Conservation (phyloP, 2,329 filamentous ascomycete species). For the Diaporthe citri region DNA sequence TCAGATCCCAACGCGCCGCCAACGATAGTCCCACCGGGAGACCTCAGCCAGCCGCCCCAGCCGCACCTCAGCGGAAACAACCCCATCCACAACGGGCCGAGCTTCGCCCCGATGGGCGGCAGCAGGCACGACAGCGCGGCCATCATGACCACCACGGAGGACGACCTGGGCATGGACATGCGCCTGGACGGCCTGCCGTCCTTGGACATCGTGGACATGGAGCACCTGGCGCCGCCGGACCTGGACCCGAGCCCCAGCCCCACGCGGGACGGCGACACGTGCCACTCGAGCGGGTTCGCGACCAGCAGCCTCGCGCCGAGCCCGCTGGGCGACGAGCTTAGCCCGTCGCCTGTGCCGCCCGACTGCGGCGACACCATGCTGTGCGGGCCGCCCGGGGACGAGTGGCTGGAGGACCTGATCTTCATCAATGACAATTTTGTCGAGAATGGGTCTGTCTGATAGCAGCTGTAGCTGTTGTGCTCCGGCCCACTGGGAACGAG, state of each 20-base stretch:
- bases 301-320: constrained; percentile 38
- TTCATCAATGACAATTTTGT: constrained; percentile 40
- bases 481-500: not conserved
- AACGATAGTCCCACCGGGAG: constrained; percentile 22
- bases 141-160: constrained; percentile 29
- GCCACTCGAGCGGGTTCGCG: constrained; percentile 33
- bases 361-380: constrained; percentile 33
- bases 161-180: constrained; percentile 20
- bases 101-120: constrained; percentile 37
- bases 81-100: constrained; percentile 29
- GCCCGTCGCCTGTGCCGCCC: constrained; percentile 35
- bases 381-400: constrained; percentile 37
- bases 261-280: constrained; percentile 24
- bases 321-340: constrained; percentile 39
- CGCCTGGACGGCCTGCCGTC: constrained; percentile 20
- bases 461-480: not conserved
- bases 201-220: constrained; percentile 31
- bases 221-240: constrained; percentile 34
- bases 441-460: constrained; percentile 34
- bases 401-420: constrained; percentile 39
- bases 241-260: constrained; percentile 39
- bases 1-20: constrained; percentile 23
- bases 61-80: constrained; percentile 25
- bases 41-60: constrained; percentile 38
- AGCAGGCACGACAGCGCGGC: constrained; percentile 31